Base-by-base conservation (phyloP, 495 filamentous ascomycete genomes). In the Podospora comata region DNA sequence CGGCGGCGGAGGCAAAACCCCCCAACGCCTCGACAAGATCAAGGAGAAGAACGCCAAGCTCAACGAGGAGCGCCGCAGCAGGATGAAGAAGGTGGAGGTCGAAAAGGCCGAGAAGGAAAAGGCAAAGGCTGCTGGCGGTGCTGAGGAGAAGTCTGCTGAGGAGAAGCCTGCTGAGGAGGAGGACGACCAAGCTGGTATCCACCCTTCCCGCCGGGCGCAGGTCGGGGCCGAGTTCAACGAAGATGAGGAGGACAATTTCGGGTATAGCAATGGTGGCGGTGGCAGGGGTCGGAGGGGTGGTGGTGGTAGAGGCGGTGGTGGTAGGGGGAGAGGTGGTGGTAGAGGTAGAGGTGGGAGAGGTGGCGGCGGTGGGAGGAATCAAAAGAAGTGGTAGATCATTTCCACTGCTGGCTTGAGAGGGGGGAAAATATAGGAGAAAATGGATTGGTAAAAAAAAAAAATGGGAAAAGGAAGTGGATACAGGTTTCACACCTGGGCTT, bases 1-100 rank as follows among this genome's bases (percentile, higher is more conserved):
- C 61, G 94, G 92, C 57, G 94, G 94, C 19, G 95, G 95, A 56
- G 91, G 89, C 58, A 97, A 93, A 74, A 91, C 87, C 30, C 81
- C 86, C 56, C 75, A 83, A 59, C 84, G 95, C 69, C 86, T 84
- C 72, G 82, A 87, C 59, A 96, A 94, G 82, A 89, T 99, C 75
- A 80, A 85, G 71, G 83, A 83, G 13, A 73, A 97, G 86, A 99
- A 98, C 80, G 83, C 85, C 72, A 94, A 93, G 81, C 84, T 98
- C 28, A 85, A 91, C 69, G 92, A 96, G 70, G 87, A 97, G 83
- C 85, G 94, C 56, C 83, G 85, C 60, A 77, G 83, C 57, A 79
- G 80, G 56, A 77, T 78, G 32, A 77, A 83, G 70, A 79, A 85
- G 72, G 76, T 79, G 58, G 87, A 81, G 68, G 75, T 76, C 5